Evolutionary conservation across 352 stramenopile species (phyloP).

Genomic region (Phytophthora uliginosa): DNA sequence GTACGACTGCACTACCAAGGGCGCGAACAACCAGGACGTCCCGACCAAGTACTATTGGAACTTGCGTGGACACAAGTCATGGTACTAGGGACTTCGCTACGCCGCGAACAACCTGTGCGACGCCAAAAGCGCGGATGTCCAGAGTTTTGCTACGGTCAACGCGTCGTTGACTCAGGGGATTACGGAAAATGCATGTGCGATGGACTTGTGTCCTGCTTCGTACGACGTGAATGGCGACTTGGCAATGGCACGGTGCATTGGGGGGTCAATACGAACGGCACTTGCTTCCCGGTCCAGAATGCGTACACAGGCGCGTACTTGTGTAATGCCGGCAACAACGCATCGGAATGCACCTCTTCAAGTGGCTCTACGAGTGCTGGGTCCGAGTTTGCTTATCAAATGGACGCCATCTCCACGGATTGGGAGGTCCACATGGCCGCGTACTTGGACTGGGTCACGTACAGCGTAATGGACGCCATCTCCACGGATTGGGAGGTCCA

Average conservation of each 20-base stretch:
- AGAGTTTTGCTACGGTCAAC: conserved; percentile 49
- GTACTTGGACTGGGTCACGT: conserved; percentile 83
- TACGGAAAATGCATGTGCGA: conserved; percentile 51
- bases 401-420: conserved; percentile 94
- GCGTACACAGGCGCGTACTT: conserved; percentile 63
- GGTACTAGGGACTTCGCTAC: conserved; percentile 77
- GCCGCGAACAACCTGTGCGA: conserved; percentile 62
- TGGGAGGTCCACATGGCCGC: conserved; percentile 82
- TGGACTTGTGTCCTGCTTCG: conserved; percentile 50
- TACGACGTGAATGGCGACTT: conserved; percentile 66
- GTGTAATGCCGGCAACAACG: conserved; percentile 58
- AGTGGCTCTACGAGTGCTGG: conserved; percentile 21
- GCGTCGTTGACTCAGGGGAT: conserved; percentile 42
- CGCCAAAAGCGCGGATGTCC: conserved; percentile 20
- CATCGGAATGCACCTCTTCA: conserved; percentile 34
- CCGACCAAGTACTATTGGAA: conserved; percentile 46
- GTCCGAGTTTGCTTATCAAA: conserved; percentile 77
- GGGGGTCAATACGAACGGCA: conserved; percentile 68
- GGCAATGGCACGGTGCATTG: conserved; percentile 40
- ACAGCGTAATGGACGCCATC: conserved; percentile 92
- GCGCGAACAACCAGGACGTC: conserved; percentile 55
- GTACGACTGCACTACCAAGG: conserved; percentile 45
- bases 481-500: conserved; percentile 91
- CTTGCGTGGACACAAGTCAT: conserved; percentile 60
- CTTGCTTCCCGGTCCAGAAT: conserved; percentile 67